Base-by-base conservation (phyloP, 352 stramenopile species). In the Phytophthora brassicae region DNA sequence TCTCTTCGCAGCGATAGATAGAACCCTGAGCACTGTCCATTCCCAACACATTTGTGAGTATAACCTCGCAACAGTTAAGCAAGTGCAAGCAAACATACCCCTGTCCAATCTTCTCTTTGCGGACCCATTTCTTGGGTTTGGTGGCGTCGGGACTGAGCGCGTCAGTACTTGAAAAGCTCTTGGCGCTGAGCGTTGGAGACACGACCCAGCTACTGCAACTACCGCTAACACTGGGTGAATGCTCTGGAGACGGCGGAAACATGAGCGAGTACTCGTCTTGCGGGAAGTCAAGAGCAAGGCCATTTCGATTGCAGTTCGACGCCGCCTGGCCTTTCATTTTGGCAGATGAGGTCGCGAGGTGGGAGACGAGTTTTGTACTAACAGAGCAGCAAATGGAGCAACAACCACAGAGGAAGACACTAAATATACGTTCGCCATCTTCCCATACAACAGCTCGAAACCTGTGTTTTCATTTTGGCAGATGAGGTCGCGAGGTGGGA, bases 101-200 rank as follows among this genome's bases (percentile, higher is more conserved):
- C 52, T 93, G 84, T 1, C 84, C 84, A 55, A 91, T 88, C 57
- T 91, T 90, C 53, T 93, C 84, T 64, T 89, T 93, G 46, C 83
- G 81, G 7, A 81, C 51, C 70, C 74, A 90, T 17, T 70, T 75
- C 41, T 58, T 69, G 19, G 35, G 56, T 66, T 31, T 62, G 52
- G 29, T 68, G n/a, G 29, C 68, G n/a, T 66, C 62, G 4, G 49
- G 41, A 35, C 45, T 64, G 29, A 33, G 48, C 9, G 29, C 47
- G 16, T 45, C 45, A 12, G 41, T 19, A 16, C 29, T 58, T 4
- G 53, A 68, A n/a, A 41, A 56, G 42, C 58, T 68, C 46, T 63
- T 62, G 14, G 45, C 26, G 9, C 56, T 67, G 8, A 54, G 45
- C 4, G 53, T 64, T 12, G 68, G 65, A 4, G 68, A 75, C 7